These are phyloP conservation scores for Mycosarcoma mackinlayi DNA, from an alignment of 1,284 basidiomycete genomes.

Conservation along the genomic window DNA sequence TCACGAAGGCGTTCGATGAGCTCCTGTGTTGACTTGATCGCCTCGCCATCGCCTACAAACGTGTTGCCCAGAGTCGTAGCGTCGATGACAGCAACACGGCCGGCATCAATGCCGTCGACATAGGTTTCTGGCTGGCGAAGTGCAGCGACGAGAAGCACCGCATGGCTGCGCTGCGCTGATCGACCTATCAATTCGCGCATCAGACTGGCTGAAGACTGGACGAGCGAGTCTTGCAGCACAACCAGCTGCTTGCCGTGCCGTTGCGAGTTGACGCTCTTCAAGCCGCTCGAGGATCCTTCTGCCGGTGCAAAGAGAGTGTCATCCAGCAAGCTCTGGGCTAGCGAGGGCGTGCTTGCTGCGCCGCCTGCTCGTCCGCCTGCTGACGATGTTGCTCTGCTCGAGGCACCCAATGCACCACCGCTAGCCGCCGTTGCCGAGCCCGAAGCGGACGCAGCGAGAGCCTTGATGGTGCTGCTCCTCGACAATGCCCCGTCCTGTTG, in stretches of 20 bases:
- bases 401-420: neutral
- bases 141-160: slow-evolving; percentile 28
- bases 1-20: slow-evolving; percentile 11
- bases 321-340: slow-evolving; percentile 38
- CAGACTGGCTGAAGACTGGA: slow-evolving; percentile 43
- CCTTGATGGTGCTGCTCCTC: slow-evolving; percentile 21
- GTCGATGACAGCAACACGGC: slow-evolving; percentile 21
- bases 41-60: slow-evolving; percentile 7
- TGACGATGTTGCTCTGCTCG: slow-evolving; percentile 2
- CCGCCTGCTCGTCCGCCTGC: slow-evolving; percentile 1
- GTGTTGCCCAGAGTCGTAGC: slow-evolving; percentile 21
- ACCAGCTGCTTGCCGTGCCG: slow-evolving; percentile 54
- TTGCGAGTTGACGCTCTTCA: slow-evolving; percentile 32
- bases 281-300: slow-evolving; percentile 15
- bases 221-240: slow-evolving; percentile 53
- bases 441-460: slow-evolving; percentile 6
- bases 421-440: too few relatives aligned
- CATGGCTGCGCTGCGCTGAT: slow-evolving; percentile 16
- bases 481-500: slow-evolving; percentile 2
- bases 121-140: slow-evolving; percentile 31
- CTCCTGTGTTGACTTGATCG: slow-evolving; percentile 8
- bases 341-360: slow-evolving; percentile 41
- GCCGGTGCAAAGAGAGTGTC: slow-evolving; percentile 30
- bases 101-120: slow-evolving; percentile 15
- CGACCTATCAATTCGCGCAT: slow-evolving; percentile 50